phyloP scores from a whole-genome alignment of 2,329 filamentous ascomycete species.

The Trichoderma sp. region DNA sequence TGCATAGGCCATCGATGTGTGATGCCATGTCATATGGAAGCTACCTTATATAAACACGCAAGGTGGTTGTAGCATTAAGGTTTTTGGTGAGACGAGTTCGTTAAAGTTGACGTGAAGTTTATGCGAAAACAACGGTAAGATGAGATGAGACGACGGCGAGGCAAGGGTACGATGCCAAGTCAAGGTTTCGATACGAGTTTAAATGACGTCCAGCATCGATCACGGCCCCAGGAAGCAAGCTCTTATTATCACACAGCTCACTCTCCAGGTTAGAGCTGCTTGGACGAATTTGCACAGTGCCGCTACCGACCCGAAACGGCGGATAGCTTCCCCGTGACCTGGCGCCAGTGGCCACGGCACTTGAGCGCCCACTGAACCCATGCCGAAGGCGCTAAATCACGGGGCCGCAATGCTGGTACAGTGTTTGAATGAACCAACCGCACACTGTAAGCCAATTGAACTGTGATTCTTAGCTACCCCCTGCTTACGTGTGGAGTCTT shows the following conservation, averaged over 20 bases:
- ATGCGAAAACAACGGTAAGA: not conserved
- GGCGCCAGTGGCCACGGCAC: not conserved
- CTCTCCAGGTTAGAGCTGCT: not conserved
- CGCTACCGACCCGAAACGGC: slow-evolving; percentile 1
- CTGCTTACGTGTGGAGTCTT: not conserved
- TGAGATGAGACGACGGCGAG: not conserved
- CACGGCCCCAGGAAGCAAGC: not conserved
- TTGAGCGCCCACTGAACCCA: not conserved
- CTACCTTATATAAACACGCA: not conserved
- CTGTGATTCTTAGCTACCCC: not conserved
- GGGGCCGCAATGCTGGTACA: not conserved
- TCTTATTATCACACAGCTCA: not conserved
- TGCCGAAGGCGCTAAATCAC: not conserved
- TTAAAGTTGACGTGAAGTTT: not conserved
- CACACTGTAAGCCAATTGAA: not conserved
- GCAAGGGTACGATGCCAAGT: not conserved
- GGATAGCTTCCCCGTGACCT: slow-evolving; percentile 7
- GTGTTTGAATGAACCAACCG: fast-evolving
- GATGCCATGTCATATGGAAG: not conserved
- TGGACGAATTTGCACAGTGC: not conserved
- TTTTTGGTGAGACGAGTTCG: not conserved
- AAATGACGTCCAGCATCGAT: not conserved
- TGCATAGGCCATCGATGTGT: not conserved
- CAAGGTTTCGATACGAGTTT: not conserved
- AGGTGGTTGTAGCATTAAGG: not conserved